phyloP scores from a whole-genome alignment of 1,139 yeast species.

The Citeromyces hawaiiensis region DNA sequence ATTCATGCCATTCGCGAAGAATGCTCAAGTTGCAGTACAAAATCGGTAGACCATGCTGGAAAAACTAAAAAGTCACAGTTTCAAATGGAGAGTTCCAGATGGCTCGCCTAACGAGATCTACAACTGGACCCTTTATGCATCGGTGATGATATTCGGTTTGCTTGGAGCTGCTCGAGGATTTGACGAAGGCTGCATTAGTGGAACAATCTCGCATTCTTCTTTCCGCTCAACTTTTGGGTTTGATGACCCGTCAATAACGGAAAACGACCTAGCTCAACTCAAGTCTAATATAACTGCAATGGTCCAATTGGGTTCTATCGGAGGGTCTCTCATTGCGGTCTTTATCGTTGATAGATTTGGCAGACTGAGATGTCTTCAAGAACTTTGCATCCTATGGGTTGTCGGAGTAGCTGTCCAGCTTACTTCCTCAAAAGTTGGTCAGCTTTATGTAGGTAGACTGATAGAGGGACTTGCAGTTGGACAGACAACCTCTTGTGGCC shows the following conservation, averaged over 20 bases:
- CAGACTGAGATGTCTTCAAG: constrained; percentile 36
- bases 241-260: constrained; percentile 23
- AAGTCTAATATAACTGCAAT: constrained; percentile 45
- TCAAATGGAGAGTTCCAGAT: constrained; percentile 10
- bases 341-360: constrained; percentile 40
- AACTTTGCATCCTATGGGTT: constrained; percentile 27
- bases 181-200: constrained; percentile 45
- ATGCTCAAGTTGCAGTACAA: too few species aligned
- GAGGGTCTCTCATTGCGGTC: constrained; percentile 38
- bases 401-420: constrained; percentile 34
- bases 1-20: too few species aligned
- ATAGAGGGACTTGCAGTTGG: constrained; percentile 40
- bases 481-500: constrained; percentile 43
- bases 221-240: constrained; percentile 34
- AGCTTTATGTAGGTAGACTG: constrained; percentile 38
- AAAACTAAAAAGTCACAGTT: not conserved
- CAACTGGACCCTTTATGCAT: constrained; percentile 29
- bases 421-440: constrained; percentile 33
- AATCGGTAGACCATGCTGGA: not conserved
- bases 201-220: constrained; percentile 28
- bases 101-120: constrained; percentile 36
- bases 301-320: constrained; percentile 52
- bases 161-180: constrained; percentile 49
- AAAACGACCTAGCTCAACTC: constrained; percentile 25
- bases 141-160: constrained; percentile 36